Evolutionary conservation across 768 basidiomycete species (phyloP).

Genomic region (Leucosporidium creatinivorum): DNA sequence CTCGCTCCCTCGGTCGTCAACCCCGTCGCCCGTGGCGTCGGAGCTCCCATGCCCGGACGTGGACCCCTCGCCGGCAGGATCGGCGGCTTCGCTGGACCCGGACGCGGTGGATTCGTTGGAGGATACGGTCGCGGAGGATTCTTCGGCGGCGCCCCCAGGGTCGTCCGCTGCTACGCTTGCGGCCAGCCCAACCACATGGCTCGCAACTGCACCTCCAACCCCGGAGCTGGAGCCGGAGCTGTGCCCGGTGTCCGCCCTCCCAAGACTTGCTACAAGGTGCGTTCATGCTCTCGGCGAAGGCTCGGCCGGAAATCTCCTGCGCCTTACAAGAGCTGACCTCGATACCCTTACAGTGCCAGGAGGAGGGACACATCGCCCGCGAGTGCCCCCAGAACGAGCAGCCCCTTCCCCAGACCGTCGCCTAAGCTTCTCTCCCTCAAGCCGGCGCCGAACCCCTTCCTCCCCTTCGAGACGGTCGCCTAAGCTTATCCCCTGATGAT

Average conservation of each 20-base stretch:
- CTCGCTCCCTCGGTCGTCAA: background rate
- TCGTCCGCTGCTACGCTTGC: background rate
- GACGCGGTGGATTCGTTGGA: background rate
- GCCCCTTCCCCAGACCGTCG: background rate
- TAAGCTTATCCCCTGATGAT: too few relatives aligned
- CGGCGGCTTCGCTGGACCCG: background rate
- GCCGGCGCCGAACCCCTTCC: too few relatives aligned
- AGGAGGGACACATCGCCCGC: background rate
- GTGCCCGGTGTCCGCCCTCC: background rate
- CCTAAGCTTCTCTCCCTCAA: background rate
- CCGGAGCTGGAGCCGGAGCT: background rate
- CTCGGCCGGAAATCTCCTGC: background rate
- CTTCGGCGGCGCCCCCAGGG: background rate
- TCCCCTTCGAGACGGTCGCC: too few relatives aligned
- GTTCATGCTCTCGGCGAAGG: background rate
- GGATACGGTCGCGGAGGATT: background rate
- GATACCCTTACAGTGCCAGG: background rate
- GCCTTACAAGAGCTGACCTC: background rate
- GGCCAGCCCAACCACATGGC: conserved; percentile 2
- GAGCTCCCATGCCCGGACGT: background rate
- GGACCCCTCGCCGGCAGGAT: background rate
- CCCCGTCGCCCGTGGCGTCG: conserved; percentile 1
- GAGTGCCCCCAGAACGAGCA: background rate
- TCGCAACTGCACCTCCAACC: background rate
- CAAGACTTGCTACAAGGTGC: conserved; percentile 7